Base-by-base conservation (phyloP, 208 protist species). In the Vickermania ingenoplastis region DNA sequence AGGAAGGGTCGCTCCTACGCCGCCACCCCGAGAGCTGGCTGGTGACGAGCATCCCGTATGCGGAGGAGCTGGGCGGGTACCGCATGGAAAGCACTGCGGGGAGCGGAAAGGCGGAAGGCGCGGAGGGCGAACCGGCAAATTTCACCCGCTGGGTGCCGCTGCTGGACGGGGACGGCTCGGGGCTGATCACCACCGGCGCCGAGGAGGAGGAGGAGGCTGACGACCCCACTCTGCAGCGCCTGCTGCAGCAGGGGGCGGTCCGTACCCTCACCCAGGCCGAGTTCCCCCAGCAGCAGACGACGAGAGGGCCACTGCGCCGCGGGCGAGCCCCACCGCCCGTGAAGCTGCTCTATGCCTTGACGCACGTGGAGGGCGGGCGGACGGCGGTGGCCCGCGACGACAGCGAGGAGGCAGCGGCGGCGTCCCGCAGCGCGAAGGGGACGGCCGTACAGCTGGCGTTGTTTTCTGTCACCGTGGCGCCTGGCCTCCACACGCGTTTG, bases 401-500 rank as follows among this genome's bases (percentile, higher is more conserved):
- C n/a, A 30, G 31, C 41, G 36, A 13, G 14, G 50, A 67, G 1
- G 24, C 7, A 29, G 30, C 1, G 17, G 29, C 41, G 7, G 23
- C 58, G 2, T 65, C 29, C 25, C 36, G n/a, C n/a, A n/a, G 11
- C 7, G 36, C 7, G 36, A 27, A 28, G 31, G 36, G 3, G 17
- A 49, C 56, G 1, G 24, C 52, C 7, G 22, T 57, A 11, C 28
- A 65, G 11, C 61, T 77, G 36, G 70, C 67, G 14, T 58, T 93
- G 4, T 81, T 93, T 21, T 72, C 69, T 21, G 75, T 93, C 41
- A 74, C 83, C 57, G 81, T 78, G 22, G 73, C 79, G 0, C 67
- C 81, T 0, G 76, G 69, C 53, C 27, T 87, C 50, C 86, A 93
- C 59, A 81, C 66, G 13, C 82, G 83, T n/a, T 68, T 93, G 21